Conservation (phyloP, 768 basidiomycete genomes). For the Tricholoma sp. region DNA sequence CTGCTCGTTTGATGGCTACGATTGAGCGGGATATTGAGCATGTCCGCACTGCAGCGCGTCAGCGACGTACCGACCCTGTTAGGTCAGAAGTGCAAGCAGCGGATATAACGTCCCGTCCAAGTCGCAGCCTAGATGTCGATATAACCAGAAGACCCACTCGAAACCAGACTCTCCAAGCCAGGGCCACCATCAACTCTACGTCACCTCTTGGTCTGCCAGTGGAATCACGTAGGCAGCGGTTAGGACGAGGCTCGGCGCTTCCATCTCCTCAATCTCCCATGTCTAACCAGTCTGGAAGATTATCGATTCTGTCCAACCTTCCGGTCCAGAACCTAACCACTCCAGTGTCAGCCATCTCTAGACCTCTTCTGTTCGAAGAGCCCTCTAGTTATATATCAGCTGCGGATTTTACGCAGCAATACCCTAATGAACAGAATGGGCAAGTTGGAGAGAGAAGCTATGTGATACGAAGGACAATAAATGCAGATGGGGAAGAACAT, state of each 20-base stretch:
- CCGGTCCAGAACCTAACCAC: constrained; percentile 35
- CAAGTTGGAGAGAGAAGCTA: constrained; percentile 25
- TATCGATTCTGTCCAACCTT: constrained; percentile 38
- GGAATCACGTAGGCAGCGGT: constrained; percentile 21
- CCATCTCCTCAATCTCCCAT: constrained; percentile 19
- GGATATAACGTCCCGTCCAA: constrained; percentile 10
- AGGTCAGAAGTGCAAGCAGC: constrained; percentile 10
- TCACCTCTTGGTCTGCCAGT: constrained; percentile 6
- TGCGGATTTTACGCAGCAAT: constrained; percentile 8
- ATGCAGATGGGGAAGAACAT: constrained; percentile 33
- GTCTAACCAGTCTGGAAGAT: constrained; percentile 25
- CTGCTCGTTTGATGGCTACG: constrained; percentile 10
- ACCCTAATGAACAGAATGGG: constrained; percentile 1
- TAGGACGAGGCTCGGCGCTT: background rate
- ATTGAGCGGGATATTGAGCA: constrained; percentile 24
- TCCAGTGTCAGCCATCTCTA: constrained; percentile 27
- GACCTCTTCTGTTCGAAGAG: constrained; percentile 37
- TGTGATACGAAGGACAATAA: constrained; percentile 29
- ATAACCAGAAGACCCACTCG: constrained; percentile 5
- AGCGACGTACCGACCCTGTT: constrained; percentile 21
- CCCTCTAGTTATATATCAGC: constrained; percentile 28
- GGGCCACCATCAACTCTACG: background rate
- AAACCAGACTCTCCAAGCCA: constrained; percentile 5
- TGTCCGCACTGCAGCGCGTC: constrained; percentile 14
- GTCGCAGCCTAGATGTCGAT: constrained; percentile 18